Evolutionary conservation across 176 grass and related monocot genomes (phyloP).

Genomic region (Olyra latifolia): DNA sequence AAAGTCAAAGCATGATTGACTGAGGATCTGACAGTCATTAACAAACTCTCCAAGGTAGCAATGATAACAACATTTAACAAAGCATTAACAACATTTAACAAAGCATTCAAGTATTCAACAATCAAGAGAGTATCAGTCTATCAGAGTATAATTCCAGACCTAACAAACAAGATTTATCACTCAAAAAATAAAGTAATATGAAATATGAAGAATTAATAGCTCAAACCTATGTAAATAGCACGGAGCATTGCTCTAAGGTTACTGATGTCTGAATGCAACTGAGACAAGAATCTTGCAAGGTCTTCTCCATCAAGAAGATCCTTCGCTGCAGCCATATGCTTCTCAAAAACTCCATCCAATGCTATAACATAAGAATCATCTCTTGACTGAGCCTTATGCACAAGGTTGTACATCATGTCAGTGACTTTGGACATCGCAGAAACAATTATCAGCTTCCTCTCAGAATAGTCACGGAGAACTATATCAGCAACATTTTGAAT

Average conservation of each 20-base stretch:
- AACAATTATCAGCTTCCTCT: slow-evolving; percentile 89
- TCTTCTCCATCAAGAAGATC: slow-evolving; percentile 91
- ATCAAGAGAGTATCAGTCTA: too few species aligned
- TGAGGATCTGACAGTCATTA: slow-evolving; percentile 22
- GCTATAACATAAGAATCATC: slow-evolving; percentile 74
- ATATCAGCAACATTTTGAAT: slow-evolving; percentile 95
- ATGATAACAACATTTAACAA: neutral
- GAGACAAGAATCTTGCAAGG: slow-evolving; percentile 81
- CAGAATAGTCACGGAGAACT: slow-evolving; percentile 73
- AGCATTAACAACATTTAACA: slow-evolving; percentile 5
- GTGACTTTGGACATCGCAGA: slow-evolving; percentile 99
- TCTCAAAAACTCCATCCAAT: slow-evolving; percentile 82
- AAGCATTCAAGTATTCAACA: neutral
- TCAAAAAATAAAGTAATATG: slow-evolving; percentile 21
- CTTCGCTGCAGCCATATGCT: slow-evolving; percentile 84
- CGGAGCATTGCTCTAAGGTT: slow-evolving; percentile 88
- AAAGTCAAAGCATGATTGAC: slow-evolving; percentile 25
- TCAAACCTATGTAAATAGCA: slow-evolving; percentile 96
- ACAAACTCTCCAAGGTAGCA: neutral
- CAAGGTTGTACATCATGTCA: slow-evolving; percentile 93
- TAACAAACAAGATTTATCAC: neutral
- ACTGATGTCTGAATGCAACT: slow-evolving; percentile 76
- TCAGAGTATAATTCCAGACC: neutral
- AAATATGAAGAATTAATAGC: slow-evolving; percentile 19
- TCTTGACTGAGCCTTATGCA: slow-evolving; percentile 85